Base-by-base conservation (phyloP, 2,329 filamentous ascomycete species). In the Stachybotrys elegans region DNA sequence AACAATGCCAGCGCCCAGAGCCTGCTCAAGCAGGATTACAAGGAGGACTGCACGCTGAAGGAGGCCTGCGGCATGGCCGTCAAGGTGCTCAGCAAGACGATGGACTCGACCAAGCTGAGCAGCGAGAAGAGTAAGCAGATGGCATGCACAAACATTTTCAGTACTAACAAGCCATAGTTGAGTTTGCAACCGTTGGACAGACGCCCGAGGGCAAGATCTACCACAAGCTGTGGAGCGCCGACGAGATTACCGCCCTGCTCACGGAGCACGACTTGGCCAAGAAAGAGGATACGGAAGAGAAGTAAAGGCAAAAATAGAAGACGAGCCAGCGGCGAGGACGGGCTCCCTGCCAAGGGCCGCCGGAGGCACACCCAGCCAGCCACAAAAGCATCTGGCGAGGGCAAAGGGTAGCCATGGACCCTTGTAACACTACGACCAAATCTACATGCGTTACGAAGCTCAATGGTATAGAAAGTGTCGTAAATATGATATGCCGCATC, bases 81-180 rank as follows among this genome's bases (percentile, higher is more conserved):
- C 66, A 98, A 98, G 79, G 93, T 98, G 51, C 72, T 98, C 54
- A 97, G 93, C 79, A 98, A 98, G 83, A 98, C 93, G 6, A 98
- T 98, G 94, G 93, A 98, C 68, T 95, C 91, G 44, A 97, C 92
- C 43, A 98, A 96, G 78, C 72, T 98, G 63, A 96, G 90, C 75
- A 95, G 90, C 63, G 93, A 98, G 79, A 98, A 98, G 81, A 95
- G 91, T 95, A 72, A 68, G 88, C 76, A 4, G 81, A 74, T 37
- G n/a, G 16, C 16, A 19, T 2, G 13, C 8, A 20, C 19, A n/a
- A 29, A 11, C 12, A 12, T 20, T 7, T 16, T 11, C 2, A 21
- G 34, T 35, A 37, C 54, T 57, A 46, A 57, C 54, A 45, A 12
- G 14, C 22, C 45, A 14, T 32, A 96, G 91, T 98, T 63, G 93